These are phyloP conservation scores for Umbelopsis isabellina DNA, from an alignment of 192 early-diverging fungal genomes.

Conservation along the genomic window DNA sequence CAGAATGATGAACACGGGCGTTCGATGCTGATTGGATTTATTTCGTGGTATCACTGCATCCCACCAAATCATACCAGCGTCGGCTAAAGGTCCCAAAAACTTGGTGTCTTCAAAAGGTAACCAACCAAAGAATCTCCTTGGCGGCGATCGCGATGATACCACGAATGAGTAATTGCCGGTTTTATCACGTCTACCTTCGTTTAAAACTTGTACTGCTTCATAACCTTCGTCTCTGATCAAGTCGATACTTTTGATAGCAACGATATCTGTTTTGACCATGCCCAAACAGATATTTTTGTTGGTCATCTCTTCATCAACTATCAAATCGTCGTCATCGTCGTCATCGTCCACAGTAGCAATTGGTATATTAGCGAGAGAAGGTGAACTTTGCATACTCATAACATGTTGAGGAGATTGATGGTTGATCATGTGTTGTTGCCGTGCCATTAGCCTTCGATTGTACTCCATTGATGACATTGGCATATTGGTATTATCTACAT, in stretches of 20 bases:
- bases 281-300: slow-evolving; percentile 34
- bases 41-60: slow-evolving; percentile 40
- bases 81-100: slow-evolving; percentile 35
- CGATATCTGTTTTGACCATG: slow-evolving; percentile 40
- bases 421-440: background rate
- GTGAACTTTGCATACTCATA: background rate
- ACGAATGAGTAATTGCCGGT: slow-evolving; percentile 27
- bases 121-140: slow-evolving; percentile 32
- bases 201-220: slow-evolving; percentile 27
- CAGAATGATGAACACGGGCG: slow-evolving; percentile 36
- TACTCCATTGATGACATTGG: slow-evolving; percentile 1
- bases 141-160: background rate
- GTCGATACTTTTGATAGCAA: slow-evolving; percentile 21
- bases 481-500: background rate
- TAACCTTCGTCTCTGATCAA: slow-evolving; percentile 35
- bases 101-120: slow-evolving; percentile 40
- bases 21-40: slow-evolving; percentile 28
- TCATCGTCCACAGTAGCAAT: background rate
- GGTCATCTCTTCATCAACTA: slow-evolving; percentile 37
- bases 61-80: slow-evolving; percentile 35
- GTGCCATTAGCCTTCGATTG: background rate
- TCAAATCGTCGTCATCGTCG: slow-evolving; percentile 28
- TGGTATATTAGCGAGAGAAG: background rate
- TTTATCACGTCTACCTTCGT: slow-evolving; percentile 29
- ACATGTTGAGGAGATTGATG: background rate